A percentile compares a stretch with the other conserved stretches of the same genome.
These are phyloP conservation scores for Fusarium pseudonygamai DNA, from an alignment of 2,329 filamentous ascomycete genomes.

Conservation along the genomic window DNA sequence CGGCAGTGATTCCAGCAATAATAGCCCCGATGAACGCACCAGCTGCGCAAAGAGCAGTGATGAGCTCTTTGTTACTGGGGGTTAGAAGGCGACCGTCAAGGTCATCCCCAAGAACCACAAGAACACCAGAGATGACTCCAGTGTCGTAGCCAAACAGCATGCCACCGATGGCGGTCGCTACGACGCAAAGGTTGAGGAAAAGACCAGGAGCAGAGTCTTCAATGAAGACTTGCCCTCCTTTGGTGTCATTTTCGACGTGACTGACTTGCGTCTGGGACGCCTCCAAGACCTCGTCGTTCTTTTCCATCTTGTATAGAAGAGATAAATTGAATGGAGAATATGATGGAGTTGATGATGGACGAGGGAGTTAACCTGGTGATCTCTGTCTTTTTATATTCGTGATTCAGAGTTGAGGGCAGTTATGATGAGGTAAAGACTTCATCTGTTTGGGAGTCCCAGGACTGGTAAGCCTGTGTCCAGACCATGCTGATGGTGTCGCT, in stretches of 20 bases:
- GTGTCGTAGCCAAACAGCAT: constrained; percentile 41
- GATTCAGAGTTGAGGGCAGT: background rate
- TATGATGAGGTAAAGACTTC: background rate
- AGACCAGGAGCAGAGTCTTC: background rate
- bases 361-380: background rate
- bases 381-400: background rate
- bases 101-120: constrained; percentile 37
- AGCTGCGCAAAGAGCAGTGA: constrained; percentile 61
- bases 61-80: constrained; percentile 56
- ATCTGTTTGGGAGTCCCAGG: background rate
- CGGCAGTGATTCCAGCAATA: constrained; percentile 37
- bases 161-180: background rate
- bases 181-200: background rate
- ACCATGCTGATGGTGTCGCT: no score
- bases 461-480: background rate
- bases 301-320: background rate
- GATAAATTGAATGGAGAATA: background rate
- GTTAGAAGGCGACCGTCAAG: constrained; percentile 52
- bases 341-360: background rate
- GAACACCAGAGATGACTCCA: constrained; percentile 50
- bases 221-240: background rate
- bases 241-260: background rate
- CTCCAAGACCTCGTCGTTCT: background rate
- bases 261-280: background rate
- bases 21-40: constrained; percentile 40